Conservation (phyloP, 371 early-diverging fungal genomes). For the Mucor ambiguus region DNA sequence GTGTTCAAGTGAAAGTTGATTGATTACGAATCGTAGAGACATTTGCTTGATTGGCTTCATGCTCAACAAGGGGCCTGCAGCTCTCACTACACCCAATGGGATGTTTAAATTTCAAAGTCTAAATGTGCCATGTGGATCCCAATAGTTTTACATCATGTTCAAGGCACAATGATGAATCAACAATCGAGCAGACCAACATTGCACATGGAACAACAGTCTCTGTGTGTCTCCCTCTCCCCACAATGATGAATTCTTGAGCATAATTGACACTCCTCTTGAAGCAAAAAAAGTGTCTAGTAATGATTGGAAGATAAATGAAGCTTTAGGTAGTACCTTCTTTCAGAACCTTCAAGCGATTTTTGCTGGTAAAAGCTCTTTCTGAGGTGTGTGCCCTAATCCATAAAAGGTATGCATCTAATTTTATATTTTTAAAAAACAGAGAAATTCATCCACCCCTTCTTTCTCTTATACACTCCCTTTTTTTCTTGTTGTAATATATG, state of each 20-base stretch:
- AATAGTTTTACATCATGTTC: too few relatives aligned
- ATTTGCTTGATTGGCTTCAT: too few relatives aligned
- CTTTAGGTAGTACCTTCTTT: neutral
- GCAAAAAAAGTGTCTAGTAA: neutral
- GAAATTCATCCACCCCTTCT: neutral
- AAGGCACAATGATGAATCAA: too few relatives aligned
- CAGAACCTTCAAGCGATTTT: neutral
- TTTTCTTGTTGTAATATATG: conserved; percentile 2
- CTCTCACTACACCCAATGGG: too few relatives aligned
- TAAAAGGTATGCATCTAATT: neutral
- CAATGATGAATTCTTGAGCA: neutral
- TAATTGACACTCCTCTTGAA: neutral
- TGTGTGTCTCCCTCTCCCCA: too few relatives aligned
- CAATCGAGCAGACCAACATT: too few relatives aligned
- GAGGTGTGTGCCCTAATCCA: neutral
- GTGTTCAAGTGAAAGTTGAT: too few relatives aligned
- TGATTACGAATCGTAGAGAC: too few relatives aligned
- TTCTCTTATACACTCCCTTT: neutral
- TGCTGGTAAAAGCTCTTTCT: neutral
- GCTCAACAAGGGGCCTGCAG: too few relatives aligned
- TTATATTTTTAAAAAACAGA: neutral
- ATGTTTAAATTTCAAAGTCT: too few relatives aligned
- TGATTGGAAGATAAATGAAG: neutral
- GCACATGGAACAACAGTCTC: too few relatives aligned
- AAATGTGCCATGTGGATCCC: too few relatives aligned